Evolutionary conservation across 352 stramenopile species (phyloP), one percentile per base, ranked within the genome.

Genomic region (Globisporangium splendens): DNA sequence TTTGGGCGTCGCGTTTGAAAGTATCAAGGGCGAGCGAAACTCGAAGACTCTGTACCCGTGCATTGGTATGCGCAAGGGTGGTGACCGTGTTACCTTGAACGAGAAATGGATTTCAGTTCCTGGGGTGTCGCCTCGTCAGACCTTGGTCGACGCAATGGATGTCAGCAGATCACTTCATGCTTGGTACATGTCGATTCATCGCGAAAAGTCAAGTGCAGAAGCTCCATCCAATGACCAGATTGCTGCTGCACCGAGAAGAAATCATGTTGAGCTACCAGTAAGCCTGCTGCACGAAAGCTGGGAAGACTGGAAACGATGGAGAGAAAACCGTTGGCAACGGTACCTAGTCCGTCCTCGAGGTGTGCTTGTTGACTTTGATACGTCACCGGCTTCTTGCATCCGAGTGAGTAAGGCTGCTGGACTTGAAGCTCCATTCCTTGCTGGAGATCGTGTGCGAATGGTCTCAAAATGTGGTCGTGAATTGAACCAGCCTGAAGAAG

Each of bases 1-100:
- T 71, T 77, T 99, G 17, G 97, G 97, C 15, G 96, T 97, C 62
- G 97, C 97, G 3, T 99, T 98, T 68, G 93, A 99, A 54, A 96
- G 97, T 47, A 83, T 96, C 61, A 95, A 96, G 70, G 73, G 70
- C 22, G 88, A 91, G 54, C 75, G 84, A 11, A 88, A 83, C 46
- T 82, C 85, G 24, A 88, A 88, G 33, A 96, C 95, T 20, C 72
- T 99, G 42, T 99, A 95, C 69, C 96, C 96, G 49, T 97, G 98
- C 59, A 97, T 99, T 61, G 96, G 96, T 46, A 92, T 99, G 69
- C 83, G 94, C 11, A 98, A 98, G 68, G 79, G 86, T 47, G 95
- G 95, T 15, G 96, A 99, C 70, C 83, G 93, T 50, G 95, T 99
- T 8, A 98, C 94, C 0, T 73, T 99, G 14, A 98, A 96, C 59